Percentiles rank a stretch among this genome's conserved stretches.
phyloP scores from a whole-genome alignment of 2,329 filamentous ascomycete species.

The Rhytidhysteron rufulum region DNA sequence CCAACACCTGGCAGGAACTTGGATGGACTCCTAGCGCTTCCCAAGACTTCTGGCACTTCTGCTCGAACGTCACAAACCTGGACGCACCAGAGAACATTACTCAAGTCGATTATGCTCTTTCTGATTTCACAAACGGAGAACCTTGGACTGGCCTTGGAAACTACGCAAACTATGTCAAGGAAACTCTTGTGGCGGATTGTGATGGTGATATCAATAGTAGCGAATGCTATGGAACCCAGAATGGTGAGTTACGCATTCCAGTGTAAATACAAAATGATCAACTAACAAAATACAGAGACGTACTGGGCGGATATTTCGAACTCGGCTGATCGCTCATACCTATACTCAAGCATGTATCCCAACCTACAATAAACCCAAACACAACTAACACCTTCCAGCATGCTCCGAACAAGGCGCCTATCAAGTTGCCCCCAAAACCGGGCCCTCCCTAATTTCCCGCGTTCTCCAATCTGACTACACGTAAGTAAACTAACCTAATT shows the following conservation, averaged over 20 bases:
- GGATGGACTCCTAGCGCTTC: constrained; percentile 44
- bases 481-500: background rate
- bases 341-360: constrained; percentile 40
- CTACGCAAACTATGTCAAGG: constrained; percentile 51
- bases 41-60: constrained; percentile 52
- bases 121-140: constrained; percentile 48
- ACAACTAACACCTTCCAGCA: constrained; percentile 9
- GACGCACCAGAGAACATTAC: constrained; percentile 43
- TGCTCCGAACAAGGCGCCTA: constrained; percentile 50
- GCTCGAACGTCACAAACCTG: constrained; percentile 48
- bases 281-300: constrained; percentile 13
- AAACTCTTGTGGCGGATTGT: constrained; percentile 43
- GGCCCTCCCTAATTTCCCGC: constrained; percentile 46
- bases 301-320: constrained; percentile 46
- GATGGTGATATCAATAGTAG: constrained; percentile 39
- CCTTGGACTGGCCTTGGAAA: constrained; percentile 50
- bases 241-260: too few relatives aligned
- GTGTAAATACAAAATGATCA: too few relatives aligned
- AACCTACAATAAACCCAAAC: background rate
- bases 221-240: constrained; percentile 46
- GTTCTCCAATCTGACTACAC: constrained; percentile 49
- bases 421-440: constrained; percentile 43
- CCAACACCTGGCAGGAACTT: constrained; percentile 53
- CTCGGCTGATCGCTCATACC: constrained; percentile 41
- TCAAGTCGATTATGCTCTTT: constrained; percentile 43